Evolutionary conservation across 768 basidiomycete genomes (phyloP), one percentile per base, ranked within the genome.

Genomic region (Terana coerulea): DNA sequence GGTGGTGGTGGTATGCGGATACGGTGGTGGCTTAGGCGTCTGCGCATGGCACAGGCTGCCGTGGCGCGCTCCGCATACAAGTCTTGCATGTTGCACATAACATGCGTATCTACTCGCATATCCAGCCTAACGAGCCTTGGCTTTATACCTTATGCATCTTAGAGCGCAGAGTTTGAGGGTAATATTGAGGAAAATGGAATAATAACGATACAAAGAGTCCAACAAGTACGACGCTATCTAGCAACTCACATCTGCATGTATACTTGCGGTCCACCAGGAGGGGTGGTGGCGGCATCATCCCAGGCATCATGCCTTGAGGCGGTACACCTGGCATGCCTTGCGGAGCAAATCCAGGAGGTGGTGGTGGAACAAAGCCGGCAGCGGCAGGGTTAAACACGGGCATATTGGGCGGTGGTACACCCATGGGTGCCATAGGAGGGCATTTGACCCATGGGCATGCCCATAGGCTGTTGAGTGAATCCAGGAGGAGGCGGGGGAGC

Each of bases 401-500:
- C 69, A 81, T 77, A 34, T 67, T 71, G 19, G 64, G 62, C 0
- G 69, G 64, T 4, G 67, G 69, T 67, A 73, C 61, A 43, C 64
- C 74, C 71, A 57, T 67, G 24, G 67, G 29, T 3, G 34, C 26
- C 68, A 77, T 75, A 21, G 64, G 67, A 30, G 71, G 62, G 60
- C 51, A 33, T 61, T 3, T 62, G 64, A 40, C 61, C 64, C 71
- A 72, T 71, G 59, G 68, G 63, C 51, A 62, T 60, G 2, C 65
- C 65, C 58, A 72, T 69, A 3, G 53, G 69, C 59, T 87, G 86
- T 17, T 81, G 80, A 0, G 83, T 78, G 52, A 91, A 91, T 9
- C 89, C 90, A 44, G 86, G 81, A 0, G 90, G 89, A 0, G 91
- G 89, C 2, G 88, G 84, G 0, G 88, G 88, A 9, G 60, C 64